Evolutionary conservation across 768 basidiomycete species (phyloP), one percentile per base, ranked within the genome.

Genomic region (Xerocomus potaroensis): DNA sequence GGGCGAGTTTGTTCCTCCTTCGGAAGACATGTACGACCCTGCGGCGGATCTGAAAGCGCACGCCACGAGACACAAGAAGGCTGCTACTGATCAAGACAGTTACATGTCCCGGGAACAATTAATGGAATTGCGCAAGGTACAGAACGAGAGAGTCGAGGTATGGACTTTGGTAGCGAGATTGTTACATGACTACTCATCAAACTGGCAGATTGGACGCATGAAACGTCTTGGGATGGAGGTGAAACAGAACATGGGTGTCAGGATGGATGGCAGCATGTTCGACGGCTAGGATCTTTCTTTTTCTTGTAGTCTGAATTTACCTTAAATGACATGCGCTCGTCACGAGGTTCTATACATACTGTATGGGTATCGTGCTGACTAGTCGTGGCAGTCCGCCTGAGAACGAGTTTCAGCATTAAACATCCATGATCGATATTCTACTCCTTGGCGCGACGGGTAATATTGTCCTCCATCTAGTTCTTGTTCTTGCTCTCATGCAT

Each of bases 171-270:
- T 35, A 7, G 14, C 27, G 21, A 19, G 5, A 30, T 36, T 35
- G 38, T 47, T 29, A 27, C 10, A 12, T 15, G 19, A 24, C 38
- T 36, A 23, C n/a, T 4, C 16, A 7, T 33, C 10, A 27, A 34
- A 39, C 10, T 18, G 43, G 4, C 49, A 89, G 84, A 83, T 80
- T 37, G 81, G 84, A 15, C 87, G 85, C 64, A 88, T 89, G 86
- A 90, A 90, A 61, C 70, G 82, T 24, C 65, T 92, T n/a, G 90
- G 90, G 1, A 87, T 92, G 85, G 88, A 91, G 15, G 73, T 92
- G 45, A 88, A 86, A 57, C 79, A 84, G 61, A 90, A 74, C 55
- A 81, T 90, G 76, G 90, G 90, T 34, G 88, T 92, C 34, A 72
- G 90, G 41, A 92, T 92, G 90, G 90, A 92, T 54, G 82, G 81